These are phyloP conservation scores for Saccharomycodes ludwigii DNA, from an alignment of 805 yeast genomes.

Conservation along the genomic window DNA sequence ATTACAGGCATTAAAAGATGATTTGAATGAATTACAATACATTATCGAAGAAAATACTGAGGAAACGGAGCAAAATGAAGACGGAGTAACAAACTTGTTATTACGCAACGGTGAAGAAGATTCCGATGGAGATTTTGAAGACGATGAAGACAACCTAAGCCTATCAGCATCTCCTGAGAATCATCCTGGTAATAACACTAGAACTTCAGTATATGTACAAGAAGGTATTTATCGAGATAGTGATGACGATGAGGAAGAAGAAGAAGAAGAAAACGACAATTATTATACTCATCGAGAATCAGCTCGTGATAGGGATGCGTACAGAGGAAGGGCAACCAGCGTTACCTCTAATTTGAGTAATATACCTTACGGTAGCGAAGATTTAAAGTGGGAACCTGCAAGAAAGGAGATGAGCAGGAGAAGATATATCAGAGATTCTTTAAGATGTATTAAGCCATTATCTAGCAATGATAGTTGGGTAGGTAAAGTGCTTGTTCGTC, in stretches of 20 bases:
- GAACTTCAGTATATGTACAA: conserved; percentile 15
- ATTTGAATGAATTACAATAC: too few relatives aligned
- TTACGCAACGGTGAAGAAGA: background rate
- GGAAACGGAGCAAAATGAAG: too few relatives aligned
- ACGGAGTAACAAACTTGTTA: background rate
- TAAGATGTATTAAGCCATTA: conserved; percentile 45
- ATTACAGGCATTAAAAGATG: too few relatives aligned
- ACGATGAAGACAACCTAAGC: conserved; percentile 8
- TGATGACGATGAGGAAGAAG: conserved; percentile 9
- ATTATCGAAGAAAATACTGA: too few relatives aligned
- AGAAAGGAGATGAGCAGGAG: conserved; percentile 25
- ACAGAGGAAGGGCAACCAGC: conserved; percentile 14
- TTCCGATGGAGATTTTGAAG: conserved; percentile 4
- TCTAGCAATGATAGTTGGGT: conserved; percentile 42
- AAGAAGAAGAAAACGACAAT: conserved; percentile 2
- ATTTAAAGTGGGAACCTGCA: conserved; percentile 38
- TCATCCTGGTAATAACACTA: conserved; percentile 4
- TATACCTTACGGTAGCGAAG: conserved; percentile 15
- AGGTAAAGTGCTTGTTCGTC: conserved; percentile 31
- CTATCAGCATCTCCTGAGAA: conserved; percentile 7
- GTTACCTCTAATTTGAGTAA: conserved; percentile 15
- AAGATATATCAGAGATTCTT: conserved; percentile 36
- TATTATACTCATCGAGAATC: background rate
- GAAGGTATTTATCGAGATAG: conserved; percentile 19
- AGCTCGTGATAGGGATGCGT: conserved; percentile 8